A percentile compares a stretch with the other conserved stretches of the same genome.
phyloP scores from a whole-genome alignment of 768 basidiomycete species.

The Mycena filopes region DNA sequence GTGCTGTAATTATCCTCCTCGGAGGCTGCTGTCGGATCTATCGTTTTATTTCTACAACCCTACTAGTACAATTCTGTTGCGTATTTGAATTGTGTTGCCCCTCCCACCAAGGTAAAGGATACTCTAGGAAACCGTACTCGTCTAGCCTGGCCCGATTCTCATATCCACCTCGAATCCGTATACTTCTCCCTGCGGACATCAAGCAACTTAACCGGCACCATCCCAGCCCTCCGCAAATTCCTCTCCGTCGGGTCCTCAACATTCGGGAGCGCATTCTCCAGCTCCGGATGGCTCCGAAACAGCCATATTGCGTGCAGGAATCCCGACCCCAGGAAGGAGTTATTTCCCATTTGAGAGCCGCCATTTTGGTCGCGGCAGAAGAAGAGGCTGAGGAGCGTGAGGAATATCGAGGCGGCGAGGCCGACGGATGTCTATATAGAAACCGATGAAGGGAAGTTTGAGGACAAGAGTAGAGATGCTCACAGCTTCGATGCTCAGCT shows the following conservation, averaged over 20 bases:
- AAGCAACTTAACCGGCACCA: not conserved
- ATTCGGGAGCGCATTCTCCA: not conserved
- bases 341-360: not conserved
- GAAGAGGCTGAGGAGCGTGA: not conserved
- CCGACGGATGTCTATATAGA: not conserved
- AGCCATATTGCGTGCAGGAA: constrained; percentile 9
- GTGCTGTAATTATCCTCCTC: no score
- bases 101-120: no score
- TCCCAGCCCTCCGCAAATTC: constrained; percentile 11
- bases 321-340: not conserved
- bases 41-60: no score
- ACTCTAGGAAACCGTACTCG: no score
- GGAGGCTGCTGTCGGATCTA: no score
- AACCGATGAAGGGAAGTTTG: not conserved
- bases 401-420: not conserved
- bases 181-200: not conserved
- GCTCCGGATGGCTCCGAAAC: constrained; percentile 13
- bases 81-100: no score
- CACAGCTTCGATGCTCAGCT: constrained; percentile 3
- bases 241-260: constrained; percentile 6
- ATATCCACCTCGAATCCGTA: no score
- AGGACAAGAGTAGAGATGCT: not conserved
- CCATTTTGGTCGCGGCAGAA: constrained; percentile 1
- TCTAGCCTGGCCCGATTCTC: no score
- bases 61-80: no score